A percentile compares a stretch with the other conserved stretches of the same genome.
Conservation (phyloP, 2,329 filamentous ascomycete species). For the Penicillium sp. region DNA sequence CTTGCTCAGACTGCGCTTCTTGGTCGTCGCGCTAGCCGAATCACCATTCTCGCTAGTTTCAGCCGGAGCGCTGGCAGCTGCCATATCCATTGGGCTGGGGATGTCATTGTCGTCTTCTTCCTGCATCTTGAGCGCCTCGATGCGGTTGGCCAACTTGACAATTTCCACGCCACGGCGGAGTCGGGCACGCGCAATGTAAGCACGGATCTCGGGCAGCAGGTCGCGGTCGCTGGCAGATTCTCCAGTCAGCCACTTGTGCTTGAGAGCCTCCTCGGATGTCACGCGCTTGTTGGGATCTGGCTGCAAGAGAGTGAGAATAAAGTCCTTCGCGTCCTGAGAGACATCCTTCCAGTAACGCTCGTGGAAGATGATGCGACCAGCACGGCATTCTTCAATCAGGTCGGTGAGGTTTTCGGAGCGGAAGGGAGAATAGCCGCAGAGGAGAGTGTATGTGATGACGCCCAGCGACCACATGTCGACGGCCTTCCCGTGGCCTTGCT, state of each 20-base stretch:
- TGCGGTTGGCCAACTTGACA: slow-evolving; percentile 93
- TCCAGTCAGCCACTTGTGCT: slow-evolving; percentile 87
- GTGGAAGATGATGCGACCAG: slow-evolving; percentile 85
- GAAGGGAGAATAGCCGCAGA: slow-evolving; percentile 98
- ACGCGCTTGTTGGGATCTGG: slow-evolving; percentile 75
- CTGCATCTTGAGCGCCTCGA: slow-evolving; percentile 90
- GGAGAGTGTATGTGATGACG: slow-evolving; percentile 96
- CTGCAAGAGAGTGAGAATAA: slow-evolving; percentile 80
- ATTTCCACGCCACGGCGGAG: slow-evolving; percentile 93
- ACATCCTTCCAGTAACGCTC: slow-evolving; percentile 99
- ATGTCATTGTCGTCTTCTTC: slow-evolving; percentile 81
- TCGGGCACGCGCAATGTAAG: slow-evolving; percentile 87
- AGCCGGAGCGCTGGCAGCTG: slow-evolving; percentile 52
- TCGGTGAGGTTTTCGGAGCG: slow-evolving; percentile 90
- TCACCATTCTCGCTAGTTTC: slow-evolving; percentile 24
- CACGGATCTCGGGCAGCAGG: slow-evolving; percentile 93
- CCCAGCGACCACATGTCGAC: slow-evolving; percentile 99
- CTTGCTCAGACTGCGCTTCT: slow-evolving; percentile 58
- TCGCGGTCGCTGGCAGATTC: slow-evolving; percentile 93
- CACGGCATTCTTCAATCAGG: slow-evolving; percentile 90
- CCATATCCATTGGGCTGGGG: slow-evolving; percentile 60
- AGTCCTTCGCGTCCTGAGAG: slow-evolving; percentile 91
- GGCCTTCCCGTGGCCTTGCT: slow-evolving; percentile 94
- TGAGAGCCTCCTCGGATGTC: slow-evolving; percentile 76
- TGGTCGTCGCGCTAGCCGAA: slow-evolving; percentile 34